phyloP scores from a whole-genome alignment of 2,329 filamentous ascomycete genomes.

The Calycina marina region DNA sequence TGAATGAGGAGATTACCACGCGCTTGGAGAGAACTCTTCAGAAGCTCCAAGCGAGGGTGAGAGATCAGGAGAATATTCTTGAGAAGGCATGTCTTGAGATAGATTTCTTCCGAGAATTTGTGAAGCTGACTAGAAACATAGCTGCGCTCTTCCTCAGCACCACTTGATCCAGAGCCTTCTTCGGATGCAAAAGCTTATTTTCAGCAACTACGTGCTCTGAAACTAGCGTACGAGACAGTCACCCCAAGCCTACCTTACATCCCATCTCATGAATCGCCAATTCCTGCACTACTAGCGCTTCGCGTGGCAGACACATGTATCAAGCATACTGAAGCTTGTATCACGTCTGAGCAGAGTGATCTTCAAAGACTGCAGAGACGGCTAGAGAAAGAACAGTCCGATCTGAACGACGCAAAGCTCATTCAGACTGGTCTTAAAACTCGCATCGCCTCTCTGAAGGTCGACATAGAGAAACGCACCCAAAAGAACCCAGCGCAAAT shows the following conservation, averaged over 20 bases:
- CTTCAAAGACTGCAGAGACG: slow-evolving; percentile 30
- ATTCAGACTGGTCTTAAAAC: slow-evolving; percentile 37
- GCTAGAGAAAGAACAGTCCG: slow-evolving; percentile 35
- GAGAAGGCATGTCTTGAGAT: no score
- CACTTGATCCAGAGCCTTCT: slow-evolving; percentile 16
- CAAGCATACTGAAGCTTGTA: slow-evolving; percentile 45
- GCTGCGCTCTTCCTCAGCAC: slow-evolving; percentile 16
- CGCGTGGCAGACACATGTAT: slow-evolving; percentile 51
- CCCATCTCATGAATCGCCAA: slow-evolving; percentile 48
- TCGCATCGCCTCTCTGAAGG: slow-evolving; percentile 44
- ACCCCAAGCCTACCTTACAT: slow-evolving; percentile 48
- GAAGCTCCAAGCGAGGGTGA: slow-evolving; percentile 45
- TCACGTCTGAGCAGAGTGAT: slow-evolving; percentile 30
- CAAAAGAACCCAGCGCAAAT: slow-evolving; percentile 46
- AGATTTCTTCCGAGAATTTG: no score
- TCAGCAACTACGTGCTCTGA: slow-evolving; percentile 37
- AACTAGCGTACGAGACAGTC: slow-evolving; percentile 50
- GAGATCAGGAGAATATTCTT: slow-evolving; percentile 37
- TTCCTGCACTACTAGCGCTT: slow-evolving; percentile 59
- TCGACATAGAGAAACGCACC: slow-evolving; percentile 40
- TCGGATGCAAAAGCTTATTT: slow-evolving; percentile 24
- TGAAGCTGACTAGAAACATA: slow-evolving; percentile 8
- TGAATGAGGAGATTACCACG: neutral
- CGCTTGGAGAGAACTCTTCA: slow-evolving; percentile 52
- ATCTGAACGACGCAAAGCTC: slow-evolving; percentile 38